Conservation (phyloP, 1,284 basidiomycete species). For the Meira miltonrushii region DNA sequence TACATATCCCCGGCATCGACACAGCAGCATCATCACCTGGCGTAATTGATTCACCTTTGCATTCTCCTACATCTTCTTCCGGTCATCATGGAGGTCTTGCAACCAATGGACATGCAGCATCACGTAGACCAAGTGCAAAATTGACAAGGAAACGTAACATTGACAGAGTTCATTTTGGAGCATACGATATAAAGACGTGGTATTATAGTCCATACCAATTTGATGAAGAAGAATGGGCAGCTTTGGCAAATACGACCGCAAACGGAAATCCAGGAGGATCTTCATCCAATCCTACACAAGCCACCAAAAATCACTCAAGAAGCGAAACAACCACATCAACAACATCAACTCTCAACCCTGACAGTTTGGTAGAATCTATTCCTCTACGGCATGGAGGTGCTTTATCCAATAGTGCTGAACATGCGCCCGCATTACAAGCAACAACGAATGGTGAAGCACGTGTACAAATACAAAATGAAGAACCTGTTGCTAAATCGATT, state of each 20-base stretch:
- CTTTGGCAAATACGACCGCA: neutral
- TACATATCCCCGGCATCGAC: too few relatives aligned
- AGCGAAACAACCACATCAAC: neutral
- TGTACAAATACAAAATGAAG: neutral
- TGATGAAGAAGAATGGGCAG: slow-evolving; percentile 24
- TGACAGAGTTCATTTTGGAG: slow-evolving; percentile 44
- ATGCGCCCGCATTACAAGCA: slow-evolving; percentile 7
- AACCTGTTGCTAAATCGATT: slow-evolving; percentile 14
- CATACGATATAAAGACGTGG: slow-evolving; percentile 51
- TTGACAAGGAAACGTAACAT: slow-evolving; percentile 1
- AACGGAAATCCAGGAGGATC: neutral
- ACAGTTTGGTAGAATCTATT: neutral
- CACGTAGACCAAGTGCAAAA: neutral
- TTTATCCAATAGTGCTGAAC: slow-evolving; percentile 6
- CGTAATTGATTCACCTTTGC: neutral
- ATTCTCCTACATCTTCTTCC: neutral
- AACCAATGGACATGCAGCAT: neutral
- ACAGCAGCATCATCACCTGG: neutral
- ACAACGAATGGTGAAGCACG: too few relatives aligned
- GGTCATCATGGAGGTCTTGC: neutral
- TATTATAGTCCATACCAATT: slow-evolving; percentile 51
- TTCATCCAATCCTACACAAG: neutral
- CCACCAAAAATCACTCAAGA: neutral
- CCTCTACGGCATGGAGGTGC: slow-evolving; percentile 1
- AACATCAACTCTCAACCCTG: neutral